Evolutionary conservation across 2,329 filamentous ascomycete genomes (phyloP), one percentile per base, ranked within the genome.

Genomic region (Aspergillus cejpii): DNA sequence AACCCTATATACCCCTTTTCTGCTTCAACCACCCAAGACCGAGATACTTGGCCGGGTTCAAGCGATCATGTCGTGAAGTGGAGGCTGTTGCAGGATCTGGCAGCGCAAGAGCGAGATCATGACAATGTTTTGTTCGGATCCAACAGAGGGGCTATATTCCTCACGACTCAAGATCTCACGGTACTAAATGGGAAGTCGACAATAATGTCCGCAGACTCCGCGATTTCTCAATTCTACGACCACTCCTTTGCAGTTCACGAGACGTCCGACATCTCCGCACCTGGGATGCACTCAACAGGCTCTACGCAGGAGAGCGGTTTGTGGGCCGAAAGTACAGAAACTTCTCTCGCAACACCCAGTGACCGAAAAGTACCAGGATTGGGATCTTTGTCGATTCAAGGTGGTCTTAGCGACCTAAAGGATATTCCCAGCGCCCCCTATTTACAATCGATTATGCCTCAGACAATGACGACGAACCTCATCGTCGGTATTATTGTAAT

Each of bases 391-490:
- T 58, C 65, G 55, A 71, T 60, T 52, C 69, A 52, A 59, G 71
- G 65, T 11, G 69, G 71, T 27, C 65, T 89, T 31, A 81, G 72
- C 23, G 74, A 87, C 56, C 71, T 96, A 11, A 75, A 77, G 41
- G 78, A 83, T 48, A 72, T 96, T 7, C 90, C 90, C 0, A 75
- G 74, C 15, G 83, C 86, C 0, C 60, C 63, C 2, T 79, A 85
- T 55, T 73, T 95, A 5, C 62, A 74, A 7, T 77, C 77, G 0
- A 84, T 94, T 37, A 72, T 76, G 23, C 90, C 89, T 0, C 85
- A 89, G 60, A 94, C 87, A 0, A 80, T 90, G 61, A 89, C 87
- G 0, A 78, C 90, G 20, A 88, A 89, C 61, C 64, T 95, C 5
- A 77, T 96, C n/a, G 86, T 82, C 8, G 87, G 84, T 2, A 73